Conservation (phyloP, 108 stramenopile genomes). For the Nitzschia sp. region DNA sequence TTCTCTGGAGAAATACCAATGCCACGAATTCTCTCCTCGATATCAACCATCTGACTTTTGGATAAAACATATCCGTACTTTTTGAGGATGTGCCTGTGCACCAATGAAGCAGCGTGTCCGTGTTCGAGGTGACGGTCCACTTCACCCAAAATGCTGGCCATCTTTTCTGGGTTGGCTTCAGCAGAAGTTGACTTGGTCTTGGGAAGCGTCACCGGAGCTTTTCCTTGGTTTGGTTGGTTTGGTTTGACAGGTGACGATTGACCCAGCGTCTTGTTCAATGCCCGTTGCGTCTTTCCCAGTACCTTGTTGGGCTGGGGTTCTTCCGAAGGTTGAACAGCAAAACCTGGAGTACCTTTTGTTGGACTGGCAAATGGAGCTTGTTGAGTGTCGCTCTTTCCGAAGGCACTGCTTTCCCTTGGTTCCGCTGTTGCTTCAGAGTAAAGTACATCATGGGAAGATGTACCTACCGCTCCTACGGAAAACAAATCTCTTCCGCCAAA, state of each 20-base stretch:
- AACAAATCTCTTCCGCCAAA: conserved; percentile 21
- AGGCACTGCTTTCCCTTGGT: not conserved
- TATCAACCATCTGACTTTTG: too few relatives aligned
- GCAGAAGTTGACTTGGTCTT: too few relatives aligned
- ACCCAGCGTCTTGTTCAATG: conserved; percentile 4
- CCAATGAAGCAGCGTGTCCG: too few relatives aligned
- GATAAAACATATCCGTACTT: too few relatives aligned
- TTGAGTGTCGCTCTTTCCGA: not conserved
- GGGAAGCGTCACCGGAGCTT: not conserved
- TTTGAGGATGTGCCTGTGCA: too few relatives aligned
- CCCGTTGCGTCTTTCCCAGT: conserved; percentile 18
- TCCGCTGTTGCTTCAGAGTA: conserved; percentile 34
- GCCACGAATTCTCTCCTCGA: too few relatives aligned
- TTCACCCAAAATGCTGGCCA: too few relatives aligned
- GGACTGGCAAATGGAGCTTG: conserved; percentile 31
- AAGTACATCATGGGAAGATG: conserved; percentile 73
- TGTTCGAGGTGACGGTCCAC: too few relatives aligned
- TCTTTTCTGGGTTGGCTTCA: too few relatives aligned
- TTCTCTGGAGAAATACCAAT: too few relatives aligned
- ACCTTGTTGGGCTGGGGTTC: not conserved
- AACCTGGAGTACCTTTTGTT: not conserved
- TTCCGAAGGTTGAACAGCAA: not conserved
- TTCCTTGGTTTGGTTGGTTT: not conserved
- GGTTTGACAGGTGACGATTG: conserved; percentile 14
- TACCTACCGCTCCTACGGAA: conserved; percentile 54